Evolutionary conservation across 2,329 filamentous ascomycete species (phyloP).

Genomic region (Fusarium sp.): DNA sequence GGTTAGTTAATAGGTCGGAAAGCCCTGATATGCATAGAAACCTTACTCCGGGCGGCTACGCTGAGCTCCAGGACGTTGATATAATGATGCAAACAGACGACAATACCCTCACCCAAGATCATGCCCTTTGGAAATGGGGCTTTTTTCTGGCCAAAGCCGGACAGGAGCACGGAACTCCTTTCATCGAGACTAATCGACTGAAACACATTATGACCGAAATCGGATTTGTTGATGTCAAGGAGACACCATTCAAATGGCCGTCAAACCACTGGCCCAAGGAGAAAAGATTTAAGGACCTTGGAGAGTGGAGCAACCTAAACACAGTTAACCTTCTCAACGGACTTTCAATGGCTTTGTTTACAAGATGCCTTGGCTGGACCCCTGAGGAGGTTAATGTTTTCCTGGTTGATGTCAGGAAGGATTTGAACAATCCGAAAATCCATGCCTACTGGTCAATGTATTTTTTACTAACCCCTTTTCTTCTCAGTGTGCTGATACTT

Average conservation of each 20-base stretch:
- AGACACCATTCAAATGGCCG: constrained; percentile 58
- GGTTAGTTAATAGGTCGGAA: too few relatives aligned
- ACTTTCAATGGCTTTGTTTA: constrained; percentile 13
- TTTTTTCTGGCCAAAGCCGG: constrained; percentile 40
- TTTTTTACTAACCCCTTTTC: not conserved
- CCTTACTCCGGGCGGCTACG: not conserved
- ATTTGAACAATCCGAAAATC: constrained; percentile 6
- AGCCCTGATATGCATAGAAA: not conserved
- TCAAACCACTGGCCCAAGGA: constrained; percentile 60
- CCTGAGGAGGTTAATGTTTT: constrained; percentile 3
- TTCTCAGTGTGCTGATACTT: not conserved
- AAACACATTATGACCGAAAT: constrained; percentile 53
- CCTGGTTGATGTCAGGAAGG: constrained; percentile 8
- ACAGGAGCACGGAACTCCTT: constrained; percentile 38
- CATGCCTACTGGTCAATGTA: constrained; percentile 26
- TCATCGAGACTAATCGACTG: constrained; percentile 27
- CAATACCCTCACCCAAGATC: constrained; percentile 20
- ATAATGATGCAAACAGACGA: constrained; percentile 8
- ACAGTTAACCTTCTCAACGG: constrained; percentile 33
- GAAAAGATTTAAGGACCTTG: constrained; percentile 59
- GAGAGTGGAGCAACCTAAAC: constrained; percentile 41
- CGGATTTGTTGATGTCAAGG: constrained; percentile 60
- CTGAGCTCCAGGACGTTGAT: constrained; percentile 19
- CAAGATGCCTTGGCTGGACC: constrained; percentile 8
- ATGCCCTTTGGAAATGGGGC: constrained; percentile 33